Evolutionary conservation across 2,329 filamentous ascomycete genomes (phyloP), one percentile per base, ranked within the genome.

Genomic region (Cadophora luteo-olivacea): DNA sequence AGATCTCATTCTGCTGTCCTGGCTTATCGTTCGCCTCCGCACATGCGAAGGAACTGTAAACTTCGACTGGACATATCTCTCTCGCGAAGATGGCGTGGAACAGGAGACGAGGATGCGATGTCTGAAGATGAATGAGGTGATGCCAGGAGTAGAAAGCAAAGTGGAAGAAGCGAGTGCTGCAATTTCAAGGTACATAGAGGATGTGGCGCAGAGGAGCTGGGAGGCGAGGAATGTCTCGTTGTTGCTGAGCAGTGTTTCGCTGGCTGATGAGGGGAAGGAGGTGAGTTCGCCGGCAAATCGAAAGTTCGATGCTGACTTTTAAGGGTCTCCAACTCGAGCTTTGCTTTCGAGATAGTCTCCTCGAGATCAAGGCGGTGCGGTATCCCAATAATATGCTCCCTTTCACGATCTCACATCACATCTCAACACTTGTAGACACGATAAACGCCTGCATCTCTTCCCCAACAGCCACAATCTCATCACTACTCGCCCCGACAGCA

Each of bases 21-120:
- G 83, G 83, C 77, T 83, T 16, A 76, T 84, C 14, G 79, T 82
- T 7, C 79, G 84, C 8, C 66, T 83, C 66, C 78, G 82, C 12
- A 82, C 79, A 1, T 76, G 76, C 11, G 83, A 84, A 70, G 80
- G 80, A 19, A 74, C 78, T 19, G 70, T 79, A 12, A 71, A 61
- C 16, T 84, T 75, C 69, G 80, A 83, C 4, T 84, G 82, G 82
- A 22, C 54, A 7, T 65, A 65, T 45, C 11, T 41, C 9, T 25
- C 70, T 76, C 3, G 80, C 81, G 64, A 68, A 36, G 67, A 74
- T 65, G 68, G 22, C 11, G 51, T 45, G 41, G 68, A 66, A 54
- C 61, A 74, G 24, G 72, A 75, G 51, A 66, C 67, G 11, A 58
- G 57, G 38, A 69, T 64, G 19, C 75, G 63, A 45, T 58, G 32